phyloP scores from a whole-genome alignment of 2,329 filamentous ascomycete genomes.

The Scedosporium minutisporum region DNA sequence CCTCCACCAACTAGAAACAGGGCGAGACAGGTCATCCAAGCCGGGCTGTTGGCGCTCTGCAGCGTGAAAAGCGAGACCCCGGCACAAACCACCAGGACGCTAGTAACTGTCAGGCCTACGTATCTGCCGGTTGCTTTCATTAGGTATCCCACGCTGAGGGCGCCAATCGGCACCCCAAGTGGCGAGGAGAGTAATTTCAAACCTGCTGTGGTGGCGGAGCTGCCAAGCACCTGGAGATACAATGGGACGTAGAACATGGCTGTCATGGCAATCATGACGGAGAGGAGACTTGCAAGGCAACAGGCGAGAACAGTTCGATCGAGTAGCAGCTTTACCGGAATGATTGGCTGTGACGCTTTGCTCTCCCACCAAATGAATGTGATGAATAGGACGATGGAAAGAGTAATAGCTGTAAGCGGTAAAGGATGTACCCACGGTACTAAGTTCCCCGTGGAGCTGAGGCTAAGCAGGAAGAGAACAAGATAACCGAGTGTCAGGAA shows the following conservation, averaged over 20 bases:
- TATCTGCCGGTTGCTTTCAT: slow-evolving; percentile 77
- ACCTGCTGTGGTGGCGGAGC: slow-evolving; percentile 60
- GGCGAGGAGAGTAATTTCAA: slow-evolving; percentile 65
- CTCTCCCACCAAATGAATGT: slow-evolving; percentile 66
- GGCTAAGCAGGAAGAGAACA: slow-evolving; percentile 63
- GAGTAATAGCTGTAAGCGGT: slow-evolving; percentile 58
- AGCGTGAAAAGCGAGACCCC: slow-evolving; percentile 39
- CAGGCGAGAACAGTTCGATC: slow-evolving; percentile 65
- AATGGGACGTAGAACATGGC: slow-evolving; percentile 73
- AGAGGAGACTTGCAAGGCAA: slow-evolving; percentile 68
- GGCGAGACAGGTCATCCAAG: slow-evolving; percentile 49
- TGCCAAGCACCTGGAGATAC: slow-evolving; percentile 69
- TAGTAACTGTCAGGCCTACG: slow-evolving; percentile 40
- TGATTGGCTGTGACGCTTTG: slow-evolving; percentile 64
- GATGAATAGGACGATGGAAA: slow-evolving; percentile 52
- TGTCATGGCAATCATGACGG: slow-evolving; percentile 65
- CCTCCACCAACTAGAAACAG: slow-evolving; percentile 62
- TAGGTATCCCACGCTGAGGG: slow-evolving; percentile 57
- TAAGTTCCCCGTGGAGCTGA: slow-evolving; percentile 75
- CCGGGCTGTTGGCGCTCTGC: too few species aligned
- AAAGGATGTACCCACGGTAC: slow-evolving; percentile 77
- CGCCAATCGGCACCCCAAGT: slow-evolving; percentile 60
- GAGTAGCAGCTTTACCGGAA: slow-evolving; percentile 65
- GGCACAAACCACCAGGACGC: slow-evolving; percentile 34
- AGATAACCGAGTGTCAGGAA: slow-evolving; percentile 56